Evolutionary conservation across 805 yeast genomes (phyloP).

Genomic region (Candida nanaspora): DNA sequence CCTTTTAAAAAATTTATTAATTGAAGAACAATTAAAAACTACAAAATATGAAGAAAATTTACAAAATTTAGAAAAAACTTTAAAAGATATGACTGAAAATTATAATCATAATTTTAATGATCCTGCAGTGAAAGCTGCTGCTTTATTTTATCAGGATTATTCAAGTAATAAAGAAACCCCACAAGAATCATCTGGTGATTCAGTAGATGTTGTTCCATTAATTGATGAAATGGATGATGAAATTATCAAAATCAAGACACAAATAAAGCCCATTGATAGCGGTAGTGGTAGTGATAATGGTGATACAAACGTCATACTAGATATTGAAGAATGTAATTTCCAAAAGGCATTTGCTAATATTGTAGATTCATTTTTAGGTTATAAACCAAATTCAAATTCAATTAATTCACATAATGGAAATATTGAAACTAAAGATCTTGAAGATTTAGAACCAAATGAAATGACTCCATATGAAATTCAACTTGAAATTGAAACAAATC

Average conservation of each 20-base stretch:
- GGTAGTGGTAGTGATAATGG: background rate
- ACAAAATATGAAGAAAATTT: constrained; percentile 11
- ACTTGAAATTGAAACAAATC: background rate
- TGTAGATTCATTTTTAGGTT: constrained; percentile 17
- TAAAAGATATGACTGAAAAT: constrained; percentile 42
- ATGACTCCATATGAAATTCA: background rate
- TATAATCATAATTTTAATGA: constrained; percentile 85
- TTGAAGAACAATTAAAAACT: background rate
- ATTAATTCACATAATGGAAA: background rate
- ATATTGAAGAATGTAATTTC: background rate
- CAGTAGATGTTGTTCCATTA: background rate
- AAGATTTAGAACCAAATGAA: background rate
- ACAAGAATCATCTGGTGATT: background rate
- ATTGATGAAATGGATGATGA: background rate
- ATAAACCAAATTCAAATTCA: background rate
- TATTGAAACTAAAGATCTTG: background rate
- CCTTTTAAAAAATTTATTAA: background rate
- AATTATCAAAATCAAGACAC: background rate
- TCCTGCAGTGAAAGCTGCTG: constrained; percentile 72
- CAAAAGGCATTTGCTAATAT: constrained; percentile 5
- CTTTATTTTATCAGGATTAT: constrained; percentile 45
- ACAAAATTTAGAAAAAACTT: constrained; percentile 34
- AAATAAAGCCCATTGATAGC: background rate
- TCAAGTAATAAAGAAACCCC: constrained; percentile 29
- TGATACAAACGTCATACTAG: background rate